These are phyloP conservation scores for Candida insectorum DNA, from an alignment of 805 yeast genomes.

Conservation along the genomic window DNA sequence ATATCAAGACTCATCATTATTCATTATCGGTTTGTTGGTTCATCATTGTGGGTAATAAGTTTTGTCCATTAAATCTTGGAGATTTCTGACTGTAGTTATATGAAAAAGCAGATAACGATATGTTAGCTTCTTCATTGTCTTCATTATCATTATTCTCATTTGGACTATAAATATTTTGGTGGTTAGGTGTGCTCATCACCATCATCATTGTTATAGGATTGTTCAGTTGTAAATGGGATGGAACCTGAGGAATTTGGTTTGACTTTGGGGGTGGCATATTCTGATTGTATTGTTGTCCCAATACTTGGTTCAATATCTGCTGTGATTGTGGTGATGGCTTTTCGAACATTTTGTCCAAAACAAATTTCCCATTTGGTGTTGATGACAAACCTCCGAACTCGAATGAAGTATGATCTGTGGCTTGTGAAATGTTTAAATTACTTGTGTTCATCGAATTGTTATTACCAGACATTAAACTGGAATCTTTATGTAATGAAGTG, in stretches of 20 bases:
- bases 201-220: constrained; percentile 20
- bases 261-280: constrained; percentile 28
- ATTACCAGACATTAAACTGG: constrained; percentile 22
- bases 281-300: constrained; percentile 11
- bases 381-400: constrained; percentile 31
- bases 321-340: constrained; percentile 34
- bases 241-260: constrained; percentile 3
- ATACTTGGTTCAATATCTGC: constrained; percentile 15
- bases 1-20: neutral
- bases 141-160: constrained; percentile 5
- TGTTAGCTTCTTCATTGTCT: constrained; percentile 9
- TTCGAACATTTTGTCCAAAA: constrained; percentile 38
- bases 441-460: constrained; percentile 22
- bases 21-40: constrained; percentile 5
- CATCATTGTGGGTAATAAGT: constrained; percentile 5
- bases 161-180: constrained; percentile 25
- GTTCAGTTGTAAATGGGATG: neutral
- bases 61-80: constrained; percentile 3
- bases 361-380: constrained; percentile 39
- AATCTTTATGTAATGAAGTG: constrained; percentile 19
- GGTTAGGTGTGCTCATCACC: constrained; percentile 45
- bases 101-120: constrained; percentile 12
- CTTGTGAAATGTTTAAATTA: constrained; percentile 29
- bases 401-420: constrained; percentile 38
- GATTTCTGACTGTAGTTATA: constrained; percentile 7